Evolutionary conservation across 2,329 filamentous ascomycete species (phyloP).

Genomic region (Exophiala dermatitidis): DNA sequence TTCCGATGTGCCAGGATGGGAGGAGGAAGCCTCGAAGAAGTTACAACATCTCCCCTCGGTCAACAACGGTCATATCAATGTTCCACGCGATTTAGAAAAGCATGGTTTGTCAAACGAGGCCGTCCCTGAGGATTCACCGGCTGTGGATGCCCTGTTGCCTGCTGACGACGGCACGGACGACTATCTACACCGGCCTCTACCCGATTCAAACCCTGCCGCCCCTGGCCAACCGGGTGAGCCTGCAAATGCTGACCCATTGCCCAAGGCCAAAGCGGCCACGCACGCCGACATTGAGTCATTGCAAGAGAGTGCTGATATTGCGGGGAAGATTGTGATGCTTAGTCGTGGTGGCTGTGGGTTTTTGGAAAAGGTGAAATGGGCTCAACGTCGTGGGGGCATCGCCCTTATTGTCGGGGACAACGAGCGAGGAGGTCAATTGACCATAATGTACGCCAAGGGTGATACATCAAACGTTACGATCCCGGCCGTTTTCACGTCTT

Average conservation of each 20-base stretch:
- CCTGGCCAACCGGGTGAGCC: slow-evolving; percentile 32
- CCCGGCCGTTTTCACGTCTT: slow-evolving; percentile 86
- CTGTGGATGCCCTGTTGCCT: slow-evolving; percentile 18
- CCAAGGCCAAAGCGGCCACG: slow-evolving; percentile 32
- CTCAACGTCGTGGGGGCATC: slow-evolving; percentile 78
- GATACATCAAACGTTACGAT: slow-evolving; percentile 94
- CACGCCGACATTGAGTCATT: slow-evolving; percentile 88
- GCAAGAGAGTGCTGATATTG: slow-evolving; percentile 86
- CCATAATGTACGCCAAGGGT: slow-evolving; percentile 97
- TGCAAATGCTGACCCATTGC: slow-evolving; percentile 28
- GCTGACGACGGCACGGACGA: slow-evolving; percentile 76
- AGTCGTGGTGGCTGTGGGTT: slow-evolving; percentile 94
- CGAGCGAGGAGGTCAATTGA: slow-evolving; percentile 75
- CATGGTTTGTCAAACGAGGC: not conserved
- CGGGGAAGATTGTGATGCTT: slow-evolving; percentile 84
- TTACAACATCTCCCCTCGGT: slow-evolving; percentile 24
- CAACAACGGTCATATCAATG: slow-evolving; percentile 3
- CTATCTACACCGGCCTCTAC: slow-evolving; percentile 60
- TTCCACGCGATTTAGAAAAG: slow-evolving; percentile 7
- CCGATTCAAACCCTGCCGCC: slow-evolving; percentile 36
- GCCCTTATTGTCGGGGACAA: slow-evolving; percentile 93
- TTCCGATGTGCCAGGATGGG: slow-evolving; percentile 88
- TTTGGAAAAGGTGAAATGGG: slow-evolving; percentile 95
- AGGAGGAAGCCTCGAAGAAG: slow-evolving; percentile 50
- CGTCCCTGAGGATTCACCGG: slow-evolving; percentile 3